Evolutionary conservation across 179 eudicot genomes (phyloP).

Genomic region (Gypsophila paniculata): DNA sequence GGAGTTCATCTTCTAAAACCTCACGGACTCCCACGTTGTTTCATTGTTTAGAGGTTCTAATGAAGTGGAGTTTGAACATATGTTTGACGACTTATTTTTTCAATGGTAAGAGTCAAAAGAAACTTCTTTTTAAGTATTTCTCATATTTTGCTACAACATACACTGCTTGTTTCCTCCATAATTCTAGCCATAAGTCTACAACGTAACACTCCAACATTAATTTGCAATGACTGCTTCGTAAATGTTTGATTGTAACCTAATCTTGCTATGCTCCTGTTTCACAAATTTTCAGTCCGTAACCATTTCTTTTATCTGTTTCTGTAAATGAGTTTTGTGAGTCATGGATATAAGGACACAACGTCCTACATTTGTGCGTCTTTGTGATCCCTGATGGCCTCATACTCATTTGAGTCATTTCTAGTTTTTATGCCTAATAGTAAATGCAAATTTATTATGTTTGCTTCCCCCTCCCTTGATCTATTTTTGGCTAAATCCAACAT

Average conservation of each 20-base stretch:
- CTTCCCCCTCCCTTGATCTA: neutral
- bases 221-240: neutral
- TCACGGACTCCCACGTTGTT: too few species aligned
- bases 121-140: too few species aligned
- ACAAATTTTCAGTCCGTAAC: neutral
- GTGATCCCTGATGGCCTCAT: neutral
- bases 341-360: neutral
- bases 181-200: neutral
- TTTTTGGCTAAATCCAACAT: neutral
- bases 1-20: too few species aligned
- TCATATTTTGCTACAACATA: too few species aligned
- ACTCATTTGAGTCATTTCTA: neutral
- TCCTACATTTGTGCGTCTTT: neutral
- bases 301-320: neutral
- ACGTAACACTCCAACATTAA: neutral
- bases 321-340: neutral
- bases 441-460: too few species aligned
- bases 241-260: neutral
- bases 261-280: neutral
- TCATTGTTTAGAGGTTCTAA: too few species aligned
- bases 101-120: too few species aligned
- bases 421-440: neutral
- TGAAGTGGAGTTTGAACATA: too few species aligned
- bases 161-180: neutral
- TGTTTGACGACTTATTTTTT: too few species aligned